phyloP scores from a whole-genome alignment of 1,284 basidiomycete species.

The Erythrobasidium hasegawianum region DNA sequence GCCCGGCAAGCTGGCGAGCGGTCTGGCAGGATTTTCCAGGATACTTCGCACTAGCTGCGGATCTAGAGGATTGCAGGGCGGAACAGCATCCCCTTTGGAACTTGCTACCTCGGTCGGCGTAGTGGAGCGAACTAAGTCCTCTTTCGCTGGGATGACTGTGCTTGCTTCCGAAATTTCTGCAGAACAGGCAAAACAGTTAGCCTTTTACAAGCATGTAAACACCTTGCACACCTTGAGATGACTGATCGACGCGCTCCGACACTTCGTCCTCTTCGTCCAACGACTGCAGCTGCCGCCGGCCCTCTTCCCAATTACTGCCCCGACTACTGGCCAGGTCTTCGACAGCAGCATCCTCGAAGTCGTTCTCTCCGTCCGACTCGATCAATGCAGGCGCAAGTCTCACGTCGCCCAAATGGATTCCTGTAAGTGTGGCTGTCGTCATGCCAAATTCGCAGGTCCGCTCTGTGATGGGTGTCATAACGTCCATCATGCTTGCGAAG shows the following conservation, averaged over 20 bases:
- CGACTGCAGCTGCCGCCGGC: constrained; percentile 7
- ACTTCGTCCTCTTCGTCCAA: constrained; percentile 42
- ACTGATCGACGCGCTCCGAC: constrained; percentile 5
- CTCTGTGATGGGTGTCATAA: constrained; percentile 94
- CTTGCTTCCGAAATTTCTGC: constrained; percentile 21
- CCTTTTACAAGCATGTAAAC: neutral
- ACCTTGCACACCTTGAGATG: constrained; percentile 25
- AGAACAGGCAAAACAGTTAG: neutral
- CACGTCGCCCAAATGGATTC: constrained; percentile 33
- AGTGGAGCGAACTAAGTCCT: constrained; percentile 34
- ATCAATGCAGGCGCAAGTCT: constrained; percentile 1
- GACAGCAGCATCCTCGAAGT: constrained; percentile 10
- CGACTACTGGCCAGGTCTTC: constrained; percentile 28
- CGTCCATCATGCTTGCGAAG: constrained; percentile 51
- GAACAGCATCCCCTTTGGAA: constrained; percentile 10
- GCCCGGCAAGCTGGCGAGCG: constrained; percentile 53
- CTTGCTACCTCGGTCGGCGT: constrained; percentile 35
- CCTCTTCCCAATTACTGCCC: constrained; percentile 27
- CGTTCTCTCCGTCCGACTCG: constrained; percentile 48
- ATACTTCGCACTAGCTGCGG: constrained; percentile 62
- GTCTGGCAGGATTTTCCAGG: constrained; percentile 51
- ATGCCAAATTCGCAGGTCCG: constrained; percentile 70
- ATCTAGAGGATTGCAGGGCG: constrained; percentile 77
- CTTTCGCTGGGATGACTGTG: constrained; percentile 35
- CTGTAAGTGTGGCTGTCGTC: constrained; percentile 21